Base-by-base conservation (phyloP, 108 stramenopile species). In the Fragilariopsis cylindrus region DNA sequence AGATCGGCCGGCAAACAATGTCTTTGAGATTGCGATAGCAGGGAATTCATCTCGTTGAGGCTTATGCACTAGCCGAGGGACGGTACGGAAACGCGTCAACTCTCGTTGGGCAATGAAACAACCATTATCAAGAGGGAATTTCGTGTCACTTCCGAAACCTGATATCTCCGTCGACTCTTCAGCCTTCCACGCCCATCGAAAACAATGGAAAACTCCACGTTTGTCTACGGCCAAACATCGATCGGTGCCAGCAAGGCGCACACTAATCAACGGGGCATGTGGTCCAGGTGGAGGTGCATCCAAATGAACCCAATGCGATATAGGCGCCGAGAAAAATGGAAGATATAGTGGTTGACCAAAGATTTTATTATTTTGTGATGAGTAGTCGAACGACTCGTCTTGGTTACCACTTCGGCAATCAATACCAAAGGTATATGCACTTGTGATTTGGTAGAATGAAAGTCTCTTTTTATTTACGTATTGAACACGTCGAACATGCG, bases 221-320 rank as follows among this genome's bases (percentile, higher is more conserved):
- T 87, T 78, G 70, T 96, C 95, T 2, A 96, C 84, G 42, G 95
- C 95, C n/a, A 96, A 76, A 68, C 90, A 91, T 63, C 92, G 82
- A 79, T 96, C 95, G 30, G 85, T 78, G 41, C 90, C 82, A 41
- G 92, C 91, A 12, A 96, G 71, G 4, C 95, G 82, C 12, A 91
- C 85, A 39, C 84, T 80, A 39, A 93, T 76, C 63, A 96, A 80
- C 45, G 84, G 79, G 16, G 86, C 89, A 70, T 96, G 95, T 21
- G 95, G 95, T 15, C 95, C 95, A 58, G 95, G 95, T 30, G 95
- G 95, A 11, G 95, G 95, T 3, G 92, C 91, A 57, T 86, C 90
- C 44, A 96, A 65, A 75, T 96, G 92, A 5, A 95, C 89, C 94
- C 94, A 95, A 69, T 95, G 87, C 5, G 94, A 95, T 66, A 92